Evolutionary conservation across 768 basidiomycete genomes (phyloP).

Genomic region (Pulveroboletus frians): DNA sequence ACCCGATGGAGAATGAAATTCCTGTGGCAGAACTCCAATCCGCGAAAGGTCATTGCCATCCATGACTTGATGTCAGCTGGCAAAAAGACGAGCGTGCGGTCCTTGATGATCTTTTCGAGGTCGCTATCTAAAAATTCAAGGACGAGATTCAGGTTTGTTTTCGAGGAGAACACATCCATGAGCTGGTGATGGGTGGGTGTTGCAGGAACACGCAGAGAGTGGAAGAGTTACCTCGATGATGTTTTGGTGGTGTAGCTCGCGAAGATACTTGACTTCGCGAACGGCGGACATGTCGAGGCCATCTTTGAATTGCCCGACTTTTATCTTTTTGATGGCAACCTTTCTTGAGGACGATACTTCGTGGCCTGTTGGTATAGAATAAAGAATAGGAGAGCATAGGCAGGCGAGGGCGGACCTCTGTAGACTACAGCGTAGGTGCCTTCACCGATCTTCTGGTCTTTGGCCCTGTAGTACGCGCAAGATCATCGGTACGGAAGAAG

Average conservation of each 20-base stretch:
- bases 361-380: slow-evolving; percentile 44
- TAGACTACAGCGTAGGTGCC: slow-evolving; percentile 97
- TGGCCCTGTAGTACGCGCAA: slow-evolving; percentile 47
- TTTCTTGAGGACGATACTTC: slow-evolving; percentile 72
- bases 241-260: slow-evolving; percentile 91
- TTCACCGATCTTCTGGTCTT: slow-evolving; percentile 80
- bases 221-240: slow-evolving; percentile 71
- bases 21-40: slow-evolving; percentile 96
- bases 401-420: slow-evolving; percentile 50
- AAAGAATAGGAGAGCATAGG: background rate
- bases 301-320: slow-evolving; percentile 94
- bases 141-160: slow-evolving; percentile 94
- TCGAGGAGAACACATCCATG: slow-evolving; percentile 93
- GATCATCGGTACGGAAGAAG: slow-evolving; percentile 7
- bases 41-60: slow-evolving; percentile 98
- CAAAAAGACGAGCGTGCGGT: slow-evolving; percentile 85
- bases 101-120: slow-evolving; percentile 94
- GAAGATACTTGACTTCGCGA: slow-evolving; percentile 94
- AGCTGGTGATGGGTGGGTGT: slow-evolving; percentile 48
- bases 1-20: slow-evolving; percentile 94
- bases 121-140: slow-evolving; percentile 96
- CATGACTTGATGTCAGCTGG: slow-evolving; percentile 97
- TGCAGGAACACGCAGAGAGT: background rate
- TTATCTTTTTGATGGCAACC: slow-evolving; percentile 98
- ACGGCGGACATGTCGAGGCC: slow-evolving; percentile 99